Evolutionary conservation across 768 basidiomycete species (phyloP).

Genomic region (Termitomyces sp.): DNA sequence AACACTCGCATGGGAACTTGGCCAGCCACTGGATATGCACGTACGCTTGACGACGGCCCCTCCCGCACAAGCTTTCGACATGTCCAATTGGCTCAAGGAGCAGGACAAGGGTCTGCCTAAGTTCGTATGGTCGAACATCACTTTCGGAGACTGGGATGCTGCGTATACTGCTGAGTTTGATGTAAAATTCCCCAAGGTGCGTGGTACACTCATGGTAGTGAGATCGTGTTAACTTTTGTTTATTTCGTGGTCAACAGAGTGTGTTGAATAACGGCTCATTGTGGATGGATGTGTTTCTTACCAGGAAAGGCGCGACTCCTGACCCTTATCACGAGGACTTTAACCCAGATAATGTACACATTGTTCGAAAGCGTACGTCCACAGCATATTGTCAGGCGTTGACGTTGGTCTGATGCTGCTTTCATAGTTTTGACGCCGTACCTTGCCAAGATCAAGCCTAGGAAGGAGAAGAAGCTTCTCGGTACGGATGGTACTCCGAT

Average conservation of each 20-base stretch:
- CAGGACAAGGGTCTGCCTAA: conserved; percentile 51
- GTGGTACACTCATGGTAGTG: conserved; percentile 6
- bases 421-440: conserved; percentile 80
- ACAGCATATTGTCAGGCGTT: neutral
- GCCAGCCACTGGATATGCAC: conserved; percentile 61
- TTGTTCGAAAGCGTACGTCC: conserved; percentile 67
- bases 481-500: conserved; percentile 27
- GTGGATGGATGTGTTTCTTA: conserved; percentile 80
- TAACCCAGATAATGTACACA: conserved; percentile 53
- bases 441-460: conserved; percentile 58
- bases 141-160: conserved; percentile 73
- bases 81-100: conserved; percentile 38
- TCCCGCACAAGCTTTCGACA: conserved; percentile 52
- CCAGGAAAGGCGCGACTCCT: conserved; percentile 58
- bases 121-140: conserved; percentile 75
- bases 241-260: conserved; percentile 33
- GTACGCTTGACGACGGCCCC: conserved; percentile 70
- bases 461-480: conserved; percentile 83
- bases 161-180: conserved; percentile 48
- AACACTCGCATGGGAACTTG: conserved; percentile 54
- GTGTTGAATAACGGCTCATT: conserved; percentile 76
- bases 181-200: conserved; percentile 65
- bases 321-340: conserved; percentile 54
- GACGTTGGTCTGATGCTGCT: neutral
- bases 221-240: neutral